Evolutionary conservation across 176 grass and related monocot genomes (phyloP).

Genomic region (Dactylis glomerata): DNA sequence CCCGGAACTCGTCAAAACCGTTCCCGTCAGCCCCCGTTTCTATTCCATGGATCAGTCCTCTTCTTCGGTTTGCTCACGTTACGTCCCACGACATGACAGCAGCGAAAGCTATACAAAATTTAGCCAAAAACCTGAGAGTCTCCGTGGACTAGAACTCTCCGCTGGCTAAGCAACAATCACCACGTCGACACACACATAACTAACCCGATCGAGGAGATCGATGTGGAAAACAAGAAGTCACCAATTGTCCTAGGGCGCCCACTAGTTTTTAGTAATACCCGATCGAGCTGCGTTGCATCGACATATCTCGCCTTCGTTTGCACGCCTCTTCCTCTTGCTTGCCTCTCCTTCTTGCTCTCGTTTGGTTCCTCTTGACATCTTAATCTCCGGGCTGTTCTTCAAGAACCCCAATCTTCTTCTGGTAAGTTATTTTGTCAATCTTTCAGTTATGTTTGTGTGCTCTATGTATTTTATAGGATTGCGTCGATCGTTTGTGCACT

Average conservation of each 20-base stretch:
- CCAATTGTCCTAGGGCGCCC: slow-evolving; percentile 22
- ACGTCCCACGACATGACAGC: slow-evolving; percentile 20
- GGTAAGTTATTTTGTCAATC: not conserved
- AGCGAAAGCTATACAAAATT: slow-evolving; percentile 8
- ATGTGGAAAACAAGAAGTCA: slow-evolving; percentile 20
- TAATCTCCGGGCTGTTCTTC: not conserved
- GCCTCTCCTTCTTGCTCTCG: not conserved
- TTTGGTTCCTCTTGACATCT: not conserved
- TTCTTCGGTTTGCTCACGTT: slow-evolving; percentile 18
- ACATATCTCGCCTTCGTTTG: not conserved
- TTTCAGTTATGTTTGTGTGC: not conserved
- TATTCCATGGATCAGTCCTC: not conserved
- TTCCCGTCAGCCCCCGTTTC: not conserved
- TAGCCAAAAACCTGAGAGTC: slow-evolving; percentile 3
- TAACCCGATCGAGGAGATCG: not conserved
- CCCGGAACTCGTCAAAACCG: not conserved
- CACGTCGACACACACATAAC: not conserved
- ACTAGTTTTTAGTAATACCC: slow-evolving; percentile 11
- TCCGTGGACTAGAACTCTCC: slow-evolving; percentile 28
- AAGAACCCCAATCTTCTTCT: not conserved
- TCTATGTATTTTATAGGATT: not conserved
- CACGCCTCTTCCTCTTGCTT: slow-evolving; percentile 14
- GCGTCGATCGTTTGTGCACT: not conserved
- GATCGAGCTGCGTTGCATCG: slow-evolving; percentile 7
- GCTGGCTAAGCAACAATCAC: not conserved